Percentiles rank a stretch among this genome's conserved stretches.
Conservation (phyloP, 2,329 filamentous ascomycete species). For the Coniochaeta sp. region DNA sequence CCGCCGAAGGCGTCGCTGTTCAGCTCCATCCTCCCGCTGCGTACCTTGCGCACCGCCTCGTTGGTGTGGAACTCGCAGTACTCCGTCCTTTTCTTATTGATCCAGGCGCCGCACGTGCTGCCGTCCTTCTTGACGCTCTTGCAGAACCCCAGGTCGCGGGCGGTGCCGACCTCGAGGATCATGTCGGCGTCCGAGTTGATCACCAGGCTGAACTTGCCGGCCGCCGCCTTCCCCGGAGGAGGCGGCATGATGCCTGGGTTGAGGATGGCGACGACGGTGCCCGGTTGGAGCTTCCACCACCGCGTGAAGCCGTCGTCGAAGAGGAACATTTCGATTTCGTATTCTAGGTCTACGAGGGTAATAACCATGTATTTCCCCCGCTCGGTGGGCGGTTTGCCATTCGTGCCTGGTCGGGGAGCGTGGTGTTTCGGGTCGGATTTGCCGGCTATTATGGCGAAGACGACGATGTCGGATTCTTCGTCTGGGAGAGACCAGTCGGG, state of each 20-base stretch:
- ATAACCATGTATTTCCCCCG: constrained; percentile 89
- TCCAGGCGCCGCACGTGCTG: constrained; percentile 71
- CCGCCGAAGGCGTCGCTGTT: constrained; percentile 59
- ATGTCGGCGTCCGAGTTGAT: constrained; percentile 83
- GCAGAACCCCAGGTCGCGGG: constrained; percentile 84
- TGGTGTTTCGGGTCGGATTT: constrained; percentile 75
- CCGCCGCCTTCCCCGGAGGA: constrained; percentile 64
- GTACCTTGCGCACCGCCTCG: constrained; percentile 63
- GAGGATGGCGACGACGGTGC: constrained; percentile 86
- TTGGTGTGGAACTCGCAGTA: constrained; percentile 93
- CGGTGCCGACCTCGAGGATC: constrained; percentile 78
- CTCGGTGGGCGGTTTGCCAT: constrained; percentile 46
- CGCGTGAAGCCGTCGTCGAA: constrained; percentile 86
- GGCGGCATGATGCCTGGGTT: constrained; percentile 91
- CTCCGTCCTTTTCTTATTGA: constrained; percentile 81
- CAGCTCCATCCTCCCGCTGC: constrained; percentile 66
- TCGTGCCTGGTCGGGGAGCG: constrained; percentile 34
- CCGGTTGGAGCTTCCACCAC: constrained; percentile 89
- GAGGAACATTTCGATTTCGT: constrained; percentile 85
- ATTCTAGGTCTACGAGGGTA: constrained; percentile 79
- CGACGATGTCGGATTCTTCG: constrained; percentile 79
- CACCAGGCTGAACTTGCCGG: constrained; percentile 77
- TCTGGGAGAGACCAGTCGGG: constrained; percentile 77
- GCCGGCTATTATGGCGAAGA: constrained; percentile 79
- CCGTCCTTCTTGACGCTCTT: constrained; percentile 81